A percentile compares a stretch with the other conserved stretches of the same genome.
Conservation (phyloP, 306 rosid species). For the Casuarina glauca region DNA sequence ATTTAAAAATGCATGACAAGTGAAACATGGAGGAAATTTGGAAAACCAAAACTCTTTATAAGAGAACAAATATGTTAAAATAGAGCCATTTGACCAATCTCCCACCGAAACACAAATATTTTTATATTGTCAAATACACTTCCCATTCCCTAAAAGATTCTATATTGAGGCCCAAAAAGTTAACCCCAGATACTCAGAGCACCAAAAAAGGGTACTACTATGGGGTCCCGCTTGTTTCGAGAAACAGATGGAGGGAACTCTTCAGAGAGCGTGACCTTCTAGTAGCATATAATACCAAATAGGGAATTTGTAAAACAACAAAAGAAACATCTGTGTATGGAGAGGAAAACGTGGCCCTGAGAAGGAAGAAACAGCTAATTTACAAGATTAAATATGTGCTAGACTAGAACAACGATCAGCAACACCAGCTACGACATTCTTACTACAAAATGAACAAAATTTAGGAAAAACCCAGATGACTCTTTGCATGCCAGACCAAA, state of each 20-base stretch:
- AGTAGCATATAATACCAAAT: neutral
- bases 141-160: neutral
- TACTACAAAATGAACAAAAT: constrained; percentile 1
- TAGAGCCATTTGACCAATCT: constrained; percentile 15
- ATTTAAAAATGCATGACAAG: neutral
- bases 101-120: neutral
- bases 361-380: too few species aligned
- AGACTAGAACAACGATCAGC: constrained; percentile 2
- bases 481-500: neutral
- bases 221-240: neutral
- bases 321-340: neutral
- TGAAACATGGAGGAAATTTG: constrained; percentile 5
- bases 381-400: neutral
- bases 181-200: neutral
- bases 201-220: neutral
- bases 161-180: neutral
- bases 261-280: neutral
- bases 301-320: neutral
- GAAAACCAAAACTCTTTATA: neutral
- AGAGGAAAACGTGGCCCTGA: neutral
- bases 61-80: constrained; percentile 9
- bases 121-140: neutral
- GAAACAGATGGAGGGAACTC: neutral
- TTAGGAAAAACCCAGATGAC: neutral
- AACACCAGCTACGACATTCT: constrained; percentile 10